Evolutionary conservation across 169 alveolate genomes (phyloP).

Genomic region (Eimeria necatrix): DNA sequence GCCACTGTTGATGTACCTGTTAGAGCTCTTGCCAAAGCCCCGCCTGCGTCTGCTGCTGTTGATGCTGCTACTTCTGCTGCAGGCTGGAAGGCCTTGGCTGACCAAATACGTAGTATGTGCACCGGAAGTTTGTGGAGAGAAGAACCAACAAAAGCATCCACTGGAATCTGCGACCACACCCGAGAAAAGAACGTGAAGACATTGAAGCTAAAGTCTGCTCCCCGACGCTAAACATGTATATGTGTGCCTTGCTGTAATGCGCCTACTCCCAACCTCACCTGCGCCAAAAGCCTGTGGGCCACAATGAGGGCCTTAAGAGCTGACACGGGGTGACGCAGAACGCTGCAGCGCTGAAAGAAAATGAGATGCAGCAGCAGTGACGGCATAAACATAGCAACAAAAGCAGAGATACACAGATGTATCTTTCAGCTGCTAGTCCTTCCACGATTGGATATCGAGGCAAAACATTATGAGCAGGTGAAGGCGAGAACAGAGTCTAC

Average conservation of each 20-base stretch:
- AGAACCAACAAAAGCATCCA: constrained; percentile 53
- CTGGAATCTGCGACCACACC: constrained; percentile 36
- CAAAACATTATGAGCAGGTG: not conserved
- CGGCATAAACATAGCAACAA: not conserved
- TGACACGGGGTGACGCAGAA: constrained; percentile 31
- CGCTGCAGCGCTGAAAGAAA: constrained; percentile 41
- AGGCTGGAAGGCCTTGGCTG: constrained; percentile 52
- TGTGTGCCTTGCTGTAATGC: not conserved
- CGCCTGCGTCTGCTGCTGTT: constrained; percentile 21
- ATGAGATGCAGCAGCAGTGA: not conserved
- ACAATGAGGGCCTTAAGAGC: constrained; percentile 53
- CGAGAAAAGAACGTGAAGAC: not conserved
- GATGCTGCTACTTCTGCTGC: constrained; percentile 44
- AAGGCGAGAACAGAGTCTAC: not conserved
- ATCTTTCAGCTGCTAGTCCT: not conserved
- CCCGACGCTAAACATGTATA: not conserved
- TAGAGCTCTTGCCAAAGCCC: not conserved
- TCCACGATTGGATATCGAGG: not conserved
- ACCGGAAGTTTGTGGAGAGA: constrained; percentile 48
- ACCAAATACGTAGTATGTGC: constrained; percentile 59
- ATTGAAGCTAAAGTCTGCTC: not conserved
- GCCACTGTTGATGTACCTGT: not conserved
- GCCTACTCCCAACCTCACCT: constrained; percentile 6
- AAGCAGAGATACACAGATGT: not conserved
- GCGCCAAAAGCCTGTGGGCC: constrained; percentile 63